Evolutionary conservation across 176 grass and related monocot species (phyloP), one percentile per base, ranked within the genome.

Genomic region (Hordeum marinum): DNA sequence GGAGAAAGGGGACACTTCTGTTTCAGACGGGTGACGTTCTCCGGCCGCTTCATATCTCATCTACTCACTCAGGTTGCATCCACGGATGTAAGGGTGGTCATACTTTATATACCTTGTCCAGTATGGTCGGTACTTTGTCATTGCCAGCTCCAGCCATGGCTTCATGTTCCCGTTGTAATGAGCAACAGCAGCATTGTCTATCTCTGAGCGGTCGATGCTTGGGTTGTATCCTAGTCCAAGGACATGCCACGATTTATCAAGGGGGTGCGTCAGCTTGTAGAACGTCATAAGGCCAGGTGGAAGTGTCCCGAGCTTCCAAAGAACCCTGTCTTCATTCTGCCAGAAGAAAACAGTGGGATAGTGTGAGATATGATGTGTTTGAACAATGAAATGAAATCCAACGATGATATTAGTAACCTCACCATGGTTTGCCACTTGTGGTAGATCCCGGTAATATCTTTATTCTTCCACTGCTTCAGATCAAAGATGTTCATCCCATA

Each of bases 401-500:
- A 71, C 9, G 12, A 75, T 21, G 37, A 24, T 17, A 39, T 15
- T 80, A 69, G 9, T 35, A 80, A 60, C 34, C 89, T 80, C 75
- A 99, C 96, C 96, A 91, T 80, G 57, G 52, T 99, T 84, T 99
- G 96, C 96, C 96, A 99, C 80, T 84, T 99, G 90, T 99, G 96
- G 82, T 99, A 99, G 62, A 99, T 99, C 65, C 96, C 96, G 12
- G 96, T 99, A 54, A 99, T 99, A 78, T 99, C 93, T 87, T 99
- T 99, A 70, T 88, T 94, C 86, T 96, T 96, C 96, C 96, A 99
- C 48, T 95, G 85, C 70, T 86, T 89, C 3, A 99, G 87, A 84
- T 99, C 96, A 89, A 99, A 99, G 68, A 99, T 86, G 82, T 99
- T 99, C 96, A 99, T 99, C 62, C 96, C 96, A 83, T 96, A 99